These are phyloP conservation scores for Turnera subulata DNA, from an alignment of 345 rosid genomes.

Conservation along the genomic window DNA sequence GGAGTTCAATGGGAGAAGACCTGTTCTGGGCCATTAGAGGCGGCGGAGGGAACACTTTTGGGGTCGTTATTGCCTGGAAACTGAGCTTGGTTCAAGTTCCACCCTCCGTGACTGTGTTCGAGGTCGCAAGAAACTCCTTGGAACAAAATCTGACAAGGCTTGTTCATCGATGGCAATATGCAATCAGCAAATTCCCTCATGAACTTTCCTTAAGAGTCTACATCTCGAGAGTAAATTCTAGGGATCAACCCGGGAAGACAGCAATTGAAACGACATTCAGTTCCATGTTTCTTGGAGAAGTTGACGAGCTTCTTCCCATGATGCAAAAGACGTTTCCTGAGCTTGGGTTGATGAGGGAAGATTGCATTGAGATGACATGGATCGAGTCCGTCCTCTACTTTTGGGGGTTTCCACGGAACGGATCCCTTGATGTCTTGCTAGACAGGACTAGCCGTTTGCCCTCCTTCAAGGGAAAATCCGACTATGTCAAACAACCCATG, in stretches of 20 bases:
- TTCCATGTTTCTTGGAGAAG: conserved; percentile 12
- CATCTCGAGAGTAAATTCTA: neutral
- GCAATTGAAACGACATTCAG: neutral
- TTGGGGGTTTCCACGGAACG: neutral
- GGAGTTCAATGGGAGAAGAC: conserved; percentile 18
- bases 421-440: neutral
- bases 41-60: conserved; percentile 20
- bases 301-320: neutral
- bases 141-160: conserved; percentile 13
- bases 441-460: neutral
- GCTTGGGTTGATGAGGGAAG: conserved; percentile 8
- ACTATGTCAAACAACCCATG: conserved; percentile 7
- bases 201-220: conserved; percentile 6
- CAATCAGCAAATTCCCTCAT: neutral
- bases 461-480: conserved; percentile 14
- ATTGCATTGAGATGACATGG: conserved; percentile 16
- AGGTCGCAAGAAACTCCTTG: neutral
- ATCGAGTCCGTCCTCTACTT: neutral
- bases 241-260: neutral
- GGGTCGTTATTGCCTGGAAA: conserved; percentile 9
- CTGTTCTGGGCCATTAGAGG: conserved; percentile 19
- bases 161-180: conserved; percentile 15
- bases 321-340: too few species aligned
- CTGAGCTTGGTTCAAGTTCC: conserved; percentile 13
- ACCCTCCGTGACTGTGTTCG: conserved; percentile 2